Conservation (phyloP, 1,284 basidiomycete genomes). For the Apiotrichum gracile region DNA sequence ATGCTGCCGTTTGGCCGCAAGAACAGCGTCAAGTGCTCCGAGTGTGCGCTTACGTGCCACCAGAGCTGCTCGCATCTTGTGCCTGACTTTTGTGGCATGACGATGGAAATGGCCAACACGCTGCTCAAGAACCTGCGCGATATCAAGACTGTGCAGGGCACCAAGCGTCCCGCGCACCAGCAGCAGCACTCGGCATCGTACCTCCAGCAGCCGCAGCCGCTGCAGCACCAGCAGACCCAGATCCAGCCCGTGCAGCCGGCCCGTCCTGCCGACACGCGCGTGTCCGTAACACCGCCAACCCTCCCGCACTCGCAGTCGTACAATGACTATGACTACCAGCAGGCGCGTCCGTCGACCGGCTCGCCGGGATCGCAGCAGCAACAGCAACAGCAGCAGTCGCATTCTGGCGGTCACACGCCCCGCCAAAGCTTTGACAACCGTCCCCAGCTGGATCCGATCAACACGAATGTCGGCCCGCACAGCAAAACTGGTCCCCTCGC, state of each 20-base stretch:
- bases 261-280: conserved; percentile 28
- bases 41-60: conserved; percentile 95
- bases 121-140: conserved; percentile 79
- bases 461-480: background rate
- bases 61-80: conserved; percentile 97
- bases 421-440: conserved; percentile 3
- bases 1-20: conserved; percentile 96
- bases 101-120: conserved; percentile 97
- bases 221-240: conserved; percentile 8
- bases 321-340: conserved; percentile 31
- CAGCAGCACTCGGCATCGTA: conserved; percentile 10
- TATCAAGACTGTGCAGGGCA: conserved; percentile 56
- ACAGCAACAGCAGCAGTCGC: conserved; percentile 14
- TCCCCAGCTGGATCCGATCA: conserved; percentile 4
- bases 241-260: background rate
- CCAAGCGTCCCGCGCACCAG: conserved; percentile 26
- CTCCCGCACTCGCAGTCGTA: conserved; percentile 24
- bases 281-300: conserved; percentile 51
- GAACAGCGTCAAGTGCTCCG: conserved; percentile 89
- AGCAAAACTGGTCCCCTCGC: background rate
- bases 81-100: conserved; percentile 99
- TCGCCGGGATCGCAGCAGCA: conserved; percentile 8
- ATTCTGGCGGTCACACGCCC: conserved; percentile 23
- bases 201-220: conserved; percentile 14
- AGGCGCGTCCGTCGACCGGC: conserved; percentile 45